Conservation (phyloP, 2,329 filamentous ascomycete genomes). For the Exophiala oligosperma region DNA sequence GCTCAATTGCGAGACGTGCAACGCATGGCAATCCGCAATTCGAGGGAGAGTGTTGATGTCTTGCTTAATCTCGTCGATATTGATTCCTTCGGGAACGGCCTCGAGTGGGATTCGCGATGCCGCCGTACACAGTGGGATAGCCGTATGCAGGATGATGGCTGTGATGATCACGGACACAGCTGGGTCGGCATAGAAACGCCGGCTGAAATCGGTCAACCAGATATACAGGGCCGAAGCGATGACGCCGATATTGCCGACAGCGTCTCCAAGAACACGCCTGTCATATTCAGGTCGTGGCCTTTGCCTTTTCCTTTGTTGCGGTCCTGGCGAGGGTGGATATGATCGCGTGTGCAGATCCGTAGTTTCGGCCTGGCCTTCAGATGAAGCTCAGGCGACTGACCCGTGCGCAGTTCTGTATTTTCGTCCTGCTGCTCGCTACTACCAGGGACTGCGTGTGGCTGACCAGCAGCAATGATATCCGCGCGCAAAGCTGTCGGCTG, state of each 20-base stretch:
- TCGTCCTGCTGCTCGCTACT: neutral
- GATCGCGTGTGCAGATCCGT: no score
- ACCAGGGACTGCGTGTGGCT: neutral
- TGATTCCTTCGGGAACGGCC: conserved; percentile 84
- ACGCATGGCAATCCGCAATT: conserved; percentile 85
- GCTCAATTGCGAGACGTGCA: conserved; percentile 96
- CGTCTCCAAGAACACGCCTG: conserved; percentile 60
- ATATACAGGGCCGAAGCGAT: conserved; percentile 74
- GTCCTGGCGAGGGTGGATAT: no score
- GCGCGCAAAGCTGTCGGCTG: neutral
- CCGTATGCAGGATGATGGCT: conserved; percentile 60
- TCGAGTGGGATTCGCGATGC: conserved; percentile 79
- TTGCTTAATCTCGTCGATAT: conserved; percentile 82
- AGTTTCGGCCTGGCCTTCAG: no score
- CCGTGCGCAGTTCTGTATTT: neutral
- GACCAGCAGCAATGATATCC: conserved; percentile 1
- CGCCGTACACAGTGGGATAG: conserved; percentile 51
- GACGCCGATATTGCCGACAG: conserved; percentile 47
- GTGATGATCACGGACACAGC: conserved; percentile 92
- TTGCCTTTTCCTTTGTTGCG: conserved; percentile 14
- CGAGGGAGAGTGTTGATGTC: conserved; percentile 84
- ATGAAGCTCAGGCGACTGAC: conserved; percentile 1
- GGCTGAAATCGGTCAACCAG: conserved; percentile 80
- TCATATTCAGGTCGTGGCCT: conserved; percentile 82
- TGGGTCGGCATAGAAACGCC: conserved; percentile 85